Base-by-base conservation (phyloP, 768 basidiomycete species). In the Boletellus ananas region DNA sequence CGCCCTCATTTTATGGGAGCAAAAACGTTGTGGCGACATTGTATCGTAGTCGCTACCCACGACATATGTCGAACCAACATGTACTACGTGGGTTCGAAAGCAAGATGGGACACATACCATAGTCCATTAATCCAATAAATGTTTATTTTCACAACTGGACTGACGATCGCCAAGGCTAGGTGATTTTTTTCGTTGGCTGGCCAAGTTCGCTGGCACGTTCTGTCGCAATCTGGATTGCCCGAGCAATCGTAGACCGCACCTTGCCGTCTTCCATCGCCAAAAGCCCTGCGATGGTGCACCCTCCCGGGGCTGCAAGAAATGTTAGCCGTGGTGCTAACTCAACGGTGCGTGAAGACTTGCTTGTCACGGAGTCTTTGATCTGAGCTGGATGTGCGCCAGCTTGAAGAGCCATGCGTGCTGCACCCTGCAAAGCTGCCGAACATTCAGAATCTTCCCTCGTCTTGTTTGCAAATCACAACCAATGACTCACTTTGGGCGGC, bases 1-100 rank as follows among this genome's bases (percentile, higher is more conserved):
- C 79, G 84, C 85, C 81, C 90, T 93, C 87, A 94, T 95, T 95
- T 94, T 90, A 91, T 69, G 83, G 79, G 86, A 94, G 91, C 92
- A 73, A 94, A 64, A 91, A 57, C 53, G 68, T 6, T 21, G 47
- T 56, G 53, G 58, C 54, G 60, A 60, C 35, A 51, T 38, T 18
- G 58, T 64, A 60, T 60, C 45, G 58, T 61, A 17, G 1, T 55
- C 54, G 60, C 56, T 61, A 51, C 74, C 75, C 63, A 58, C 63
- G 54, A 50, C 58, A 66, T 60, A 72, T 66, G 67, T 65, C 62
- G 62, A 58, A 52, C 60, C 58, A 41, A 34, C 47, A 31, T 40
- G 3, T 44, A 16, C 34, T 27, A 69, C 56, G 51, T 63, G 68
- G 61, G 64, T 53, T 64, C 61, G 70, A 70, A 73, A 69, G 68